Evolutionary conservation across 768 basidiomycete species (phyloP), one percentile per base, ranked within the genome.

Genomic region (Termitomyces sp.): DNA sequence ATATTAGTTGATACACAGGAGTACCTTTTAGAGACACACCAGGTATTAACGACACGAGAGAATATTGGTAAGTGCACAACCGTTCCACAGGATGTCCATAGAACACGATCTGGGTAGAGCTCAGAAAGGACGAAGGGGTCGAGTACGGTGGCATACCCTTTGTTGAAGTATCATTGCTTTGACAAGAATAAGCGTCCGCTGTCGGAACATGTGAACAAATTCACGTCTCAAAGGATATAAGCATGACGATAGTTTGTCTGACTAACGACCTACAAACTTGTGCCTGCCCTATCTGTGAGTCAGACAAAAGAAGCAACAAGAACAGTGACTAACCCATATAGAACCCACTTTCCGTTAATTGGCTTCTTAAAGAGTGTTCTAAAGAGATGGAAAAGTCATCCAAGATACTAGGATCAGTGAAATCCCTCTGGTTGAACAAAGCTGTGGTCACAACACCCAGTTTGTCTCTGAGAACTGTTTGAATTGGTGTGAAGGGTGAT

Each of bases 31-130:
- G 20, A 12, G n/a, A 66, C 80, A 47, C 51, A 92, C 92, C 90
- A 10, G 96, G 96, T 59, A 98, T 80, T 8, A 98, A 78, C 0
- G 96, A 94, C 47, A 97, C 83, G n/a, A 98, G 79, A 0, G 94
- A 96, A 70, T 99, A 99, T 69, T 99, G 97, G 67, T 93, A 98
- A 26, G 94, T 98, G 74, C 96, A 98, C 20, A 99, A 74, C 46
- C 87, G 86, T 71, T 99, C 97, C 2, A 98, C 96, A 0, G 96
- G 96, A 67, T 96, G 92, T 6, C 95, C 95, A 65, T 83, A 97
- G 71, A 99, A 95, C 87, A 98, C 89, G 58, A 98, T 90, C 94
- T 96, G 67, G 50, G 5, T 27, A 43, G 9, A 36, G n/a, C 14
- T 56, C 26, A 56, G 22, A 47, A 31, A 24, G 12, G 5, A 22